Evolutionary conservation across 169 alveolate genomes (phyloP).

Genomic region (Cryptosporidium xiaoi): DNA sequence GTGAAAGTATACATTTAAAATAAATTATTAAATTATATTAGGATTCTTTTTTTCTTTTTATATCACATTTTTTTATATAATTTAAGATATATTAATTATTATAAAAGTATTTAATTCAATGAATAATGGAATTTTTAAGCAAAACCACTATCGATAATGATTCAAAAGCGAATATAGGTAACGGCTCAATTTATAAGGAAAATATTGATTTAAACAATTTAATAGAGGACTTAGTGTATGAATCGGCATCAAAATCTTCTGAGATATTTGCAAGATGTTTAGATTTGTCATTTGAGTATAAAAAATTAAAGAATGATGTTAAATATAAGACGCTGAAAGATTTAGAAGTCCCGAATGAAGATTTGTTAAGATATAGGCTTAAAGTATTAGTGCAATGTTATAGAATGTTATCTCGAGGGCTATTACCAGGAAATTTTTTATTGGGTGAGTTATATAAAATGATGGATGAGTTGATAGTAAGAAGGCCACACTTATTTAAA

Average conservation of each 20-base stretch:
- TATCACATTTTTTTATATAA: too few species aligned
- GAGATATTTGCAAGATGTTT: slow-evolving; percentile 40
- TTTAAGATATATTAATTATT: too few species aligned
- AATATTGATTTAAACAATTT: neutral
- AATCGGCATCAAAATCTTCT: slow-evolving; percentile 8
- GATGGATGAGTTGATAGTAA: slow-evolving; percentile 59
- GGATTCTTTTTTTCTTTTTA: too few species aligned
- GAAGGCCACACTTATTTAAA: slow-evolving; percentile 23
- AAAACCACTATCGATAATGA: too few species aligned
- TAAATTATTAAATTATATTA: too few species aligned
- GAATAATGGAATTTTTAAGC: too few species aligned
- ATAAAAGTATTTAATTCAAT: too few species aligned
- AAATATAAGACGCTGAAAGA: neutral
- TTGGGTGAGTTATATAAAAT: slow-evolving; percentile 24
- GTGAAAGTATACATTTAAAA: too few species aligned
- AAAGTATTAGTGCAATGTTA: slow-evolving; percentile 40
- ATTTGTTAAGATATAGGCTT: slow-evolving; percentile 23
- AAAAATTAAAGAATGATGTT: slow-evolving; percentile 5
- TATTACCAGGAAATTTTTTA: slow-evolving; percentile 32
- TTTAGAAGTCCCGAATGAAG: slow-evolving; percentile 5
- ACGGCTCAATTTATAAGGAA: neutral
- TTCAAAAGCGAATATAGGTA: too few species aligned
- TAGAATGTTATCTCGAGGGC: slow-evolving; percentile 32
- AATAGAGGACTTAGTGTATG: neutral
- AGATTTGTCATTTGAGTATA: slow-evolving; percentile 15